Percentiles rank a stretch among this genome's conserved stretches.
Conservation (phyloP, 768 basidiomycete genomes). For the Steccherinum ochraceum region DNA sequence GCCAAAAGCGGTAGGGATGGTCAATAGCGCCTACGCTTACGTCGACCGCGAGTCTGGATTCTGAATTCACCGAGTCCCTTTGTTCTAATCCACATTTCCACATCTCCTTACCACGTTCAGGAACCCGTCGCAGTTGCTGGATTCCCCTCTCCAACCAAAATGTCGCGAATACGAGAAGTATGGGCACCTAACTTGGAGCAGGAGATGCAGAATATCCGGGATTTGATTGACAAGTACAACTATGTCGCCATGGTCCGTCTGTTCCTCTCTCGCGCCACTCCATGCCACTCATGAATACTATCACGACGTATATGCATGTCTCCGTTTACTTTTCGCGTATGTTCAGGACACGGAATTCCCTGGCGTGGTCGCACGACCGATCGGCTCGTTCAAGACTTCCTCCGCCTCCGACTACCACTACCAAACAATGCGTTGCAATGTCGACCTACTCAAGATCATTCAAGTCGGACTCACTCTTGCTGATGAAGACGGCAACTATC, state of each 20-base stretch:
- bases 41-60: no score
- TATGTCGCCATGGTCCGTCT: constrained; percentile 84
- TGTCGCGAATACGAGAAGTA: constrained; percentile 90
- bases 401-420: constrained; percentile 99
- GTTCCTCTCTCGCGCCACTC: constrained; percentile 21
- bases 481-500: constrained; percentile 89
- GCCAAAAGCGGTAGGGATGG: no score
- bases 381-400: constrained; percentile 92
- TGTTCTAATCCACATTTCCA: not conserved
- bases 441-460: constrained; percentile 95
- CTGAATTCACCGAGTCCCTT: not conserved
- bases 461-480: constrained; percentile 94
- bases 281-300: constrained; percentile 1
- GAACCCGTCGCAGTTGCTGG: not conserved
- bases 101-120: not conserved
- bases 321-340: constrained; percentile 15
- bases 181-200: constrained; percentile 91
- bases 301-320: constrained; percentile 3
- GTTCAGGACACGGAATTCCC: constrained; percentile 96
- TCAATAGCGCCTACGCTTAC: not conserved
- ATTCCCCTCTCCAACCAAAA: constrained; percentile 16
- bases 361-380: constrained; percentile 95
- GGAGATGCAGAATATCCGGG: constrained; percentile 86
- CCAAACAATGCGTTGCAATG: constrained; percentile 99
- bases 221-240: constrained; percentile 84